Evolutionary conservation across 306 rosid genomes (phyloP).

Genomic region (Prunus fruticosa): DNA sequence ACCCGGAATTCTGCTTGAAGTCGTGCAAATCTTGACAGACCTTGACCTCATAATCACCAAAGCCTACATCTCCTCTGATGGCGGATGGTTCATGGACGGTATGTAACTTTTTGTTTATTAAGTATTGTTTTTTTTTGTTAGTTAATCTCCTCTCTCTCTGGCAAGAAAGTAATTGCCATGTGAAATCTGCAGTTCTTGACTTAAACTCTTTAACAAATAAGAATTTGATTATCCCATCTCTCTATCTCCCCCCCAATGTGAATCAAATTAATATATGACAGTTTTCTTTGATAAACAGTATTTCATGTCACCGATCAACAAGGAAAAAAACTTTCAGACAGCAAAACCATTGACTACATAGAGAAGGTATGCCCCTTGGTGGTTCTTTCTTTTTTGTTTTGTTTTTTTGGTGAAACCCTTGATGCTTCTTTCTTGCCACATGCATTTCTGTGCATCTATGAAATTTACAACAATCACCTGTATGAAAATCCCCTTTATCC

Average conservation of each 20-base stretch:
- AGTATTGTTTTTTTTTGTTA: neutral
- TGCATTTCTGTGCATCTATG: neutral
- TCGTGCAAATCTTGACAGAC: slow-evolving; percentile 72
- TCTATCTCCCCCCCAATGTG: neutral
- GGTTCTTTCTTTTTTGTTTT: neutral
- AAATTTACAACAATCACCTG: neutral
- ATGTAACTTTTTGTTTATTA: slow-evolving; percentile 12
- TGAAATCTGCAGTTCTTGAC: neutral
- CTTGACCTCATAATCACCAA: slow-evolving; percentile 77
- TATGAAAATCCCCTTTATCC: neutral
- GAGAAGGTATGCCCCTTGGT: slow-evolving; percentile 59
- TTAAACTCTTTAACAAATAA: neutral
- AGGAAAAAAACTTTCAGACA: slow-evolving; percentile 71
- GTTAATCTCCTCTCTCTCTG: neutral
- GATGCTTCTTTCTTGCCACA: slow-evolving; percentile 4
- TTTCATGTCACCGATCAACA: slow-evolving; percentile 90
- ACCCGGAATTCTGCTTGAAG: slow-evolving; percentile 87
- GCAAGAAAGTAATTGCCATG: neutral
- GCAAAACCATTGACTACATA: slow-evolving; percentile 58
- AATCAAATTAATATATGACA: slow-evolving; percentile 13
- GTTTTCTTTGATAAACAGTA: slow-evolving; percentile 39
- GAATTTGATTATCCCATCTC: neutral
- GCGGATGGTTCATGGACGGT: slow-evolving; percentile 97
- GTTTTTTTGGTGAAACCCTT: neutral
- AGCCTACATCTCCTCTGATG: slow-evolving; percentile 82